A percentile compares a stretch with the other conserved stretches of the same genome.
These are phyloP conservation scores for Mucor circinelloides DNA, from an alignment of 371 early-diverging fungal genomes.

Conservation along the genomic window DNA sequence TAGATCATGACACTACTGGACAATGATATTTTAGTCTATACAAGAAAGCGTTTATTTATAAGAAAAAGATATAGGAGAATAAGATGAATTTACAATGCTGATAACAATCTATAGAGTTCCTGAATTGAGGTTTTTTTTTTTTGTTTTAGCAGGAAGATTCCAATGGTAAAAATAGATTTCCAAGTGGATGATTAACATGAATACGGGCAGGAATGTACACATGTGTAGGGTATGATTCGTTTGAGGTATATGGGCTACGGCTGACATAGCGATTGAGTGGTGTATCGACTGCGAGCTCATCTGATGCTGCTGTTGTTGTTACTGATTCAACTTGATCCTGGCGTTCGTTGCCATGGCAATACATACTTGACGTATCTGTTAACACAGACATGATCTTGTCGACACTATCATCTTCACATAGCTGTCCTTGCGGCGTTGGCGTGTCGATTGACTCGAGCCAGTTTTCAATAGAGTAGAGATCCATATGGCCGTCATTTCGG, in stretches of 20 bases:
- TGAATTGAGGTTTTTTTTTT: neutral
- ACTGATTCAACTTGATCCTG: neutral
- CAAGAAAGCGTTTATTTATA: neutral
- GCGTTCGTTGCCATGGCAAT: neutral
- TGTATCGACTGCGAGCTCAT: neutral
- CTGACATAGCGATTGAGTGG: neutral
- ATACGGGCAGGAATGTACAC: neutral
- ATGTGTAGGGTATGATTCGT: neutral
- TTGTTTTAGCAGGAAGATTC: neutral
- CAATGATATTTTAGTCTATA: too few relatives aligned
- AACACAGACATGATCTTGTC: neutral
- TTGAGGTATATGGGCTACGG: neutral
- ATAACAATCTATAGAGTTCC: neutral
- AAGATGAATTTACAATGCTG: neutral
- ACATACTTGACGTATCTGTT: neutral
- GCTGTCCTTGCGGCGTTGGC: neutral
- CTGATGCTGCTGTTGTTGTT: too few relatives aligned
- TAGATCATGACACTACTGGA: too few relatives aligned
- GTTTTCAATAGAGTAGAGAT: constrained; percentile 7
- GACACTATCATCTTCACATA: neutral
- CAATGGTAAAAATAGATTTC: constrained; percentile 1
- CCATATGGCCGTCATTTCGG: constrained; percentile 7
- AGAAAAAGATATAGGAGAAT: neutral
- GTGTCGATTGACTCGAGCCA: constrained; percentile 12
- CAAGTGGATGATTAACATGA: neutral